Evolutionary conservation across 2,329 filamentous ascomycete species (phyloP).

Genomic region (Colletotrichum cereale): DNA sequence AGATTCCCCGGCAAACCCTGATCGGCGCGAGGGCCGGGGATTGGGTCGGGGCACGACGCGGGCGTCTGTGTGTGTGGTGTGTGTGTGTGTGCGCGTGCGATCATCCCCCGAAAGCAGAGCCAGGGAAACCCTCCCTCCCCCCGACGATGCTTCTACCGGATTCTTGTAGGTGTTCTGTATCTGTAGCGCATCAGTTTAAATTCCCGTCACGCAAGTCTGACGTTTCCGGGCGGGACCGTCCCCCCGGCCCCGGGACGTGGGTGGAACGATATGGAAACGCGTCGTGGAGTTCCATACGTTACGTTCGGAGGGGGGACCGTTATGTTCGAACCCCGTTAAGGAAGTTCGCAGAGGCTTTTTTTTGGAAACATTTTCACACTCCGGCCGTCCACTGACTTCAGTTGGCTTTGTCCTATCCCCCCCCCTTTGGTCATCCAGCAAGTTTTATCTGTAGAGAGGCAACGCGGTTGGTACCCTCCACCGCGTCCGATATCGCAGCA

Average conservation of each 20-base stretch:
- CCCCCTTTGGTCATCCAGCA: neutral
- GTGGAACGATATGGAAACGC: neutral
- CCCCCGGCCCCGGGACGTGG: neutral
- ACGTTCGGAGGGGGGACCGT: neutral
- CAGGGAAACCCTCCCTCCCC: neutral
- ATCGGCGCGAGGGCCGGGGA: conserved; percentile 7
- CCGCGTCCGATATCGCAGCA: neutral
- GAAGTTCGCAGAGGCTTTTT: neutral
- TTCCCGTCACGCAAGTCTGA: neutral
- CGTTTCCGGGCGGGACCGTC: neutral
- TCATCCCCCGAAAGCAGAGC: neutral
- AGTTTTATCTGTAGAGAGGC: neutral
- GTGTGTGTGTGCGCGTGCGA: conserved; percentile 3
- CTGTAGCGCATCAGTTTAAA: neutral
- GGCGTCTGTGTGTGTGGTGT: conserved; percentile 11
- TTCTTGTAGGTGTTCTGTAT: neutral
- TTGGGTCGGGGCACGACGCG: neutral
- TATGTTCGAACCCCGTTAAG: neutral
- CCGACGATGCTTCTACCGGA: neutral
- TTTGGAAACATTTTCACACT: neutral
- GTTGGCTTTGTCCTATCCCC: neutral
- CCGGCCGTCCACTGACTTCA: neutral
- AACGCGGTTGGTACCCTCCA: neutral
- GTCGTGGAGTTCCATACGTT: neutral
- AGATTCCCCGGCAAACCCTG: conserved; percentile 22